A percentile compares a stretch with the other conserved stretches of the same genome.
Evolutionary conservation across 2,329 filamentous ascomycete species (phyloP).

Genomic region (Fusarium udum): DNA sequence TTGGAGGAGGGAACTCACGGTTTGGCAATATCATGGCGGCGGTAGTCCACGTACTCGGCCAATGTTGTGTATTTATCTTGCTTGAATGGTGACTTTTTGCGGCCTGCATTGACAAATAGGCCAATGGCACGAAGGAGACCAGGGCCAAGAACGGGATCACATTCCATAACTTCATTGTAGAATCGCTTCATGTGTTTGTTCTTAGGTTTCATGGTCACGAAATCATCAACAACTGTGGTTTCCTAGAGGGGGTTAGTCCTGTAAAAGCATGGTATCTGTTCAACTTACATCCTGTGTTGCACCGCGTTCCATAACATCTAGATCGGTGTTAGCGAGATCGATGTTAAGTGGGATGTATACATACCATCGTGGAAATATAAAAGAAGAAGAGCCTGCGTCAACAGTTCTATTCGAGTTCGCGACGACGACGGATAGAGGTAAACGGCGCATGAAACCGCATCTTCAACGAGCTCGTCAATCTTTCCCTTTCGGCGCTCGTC

Average conservation of each 20-base stretch:
- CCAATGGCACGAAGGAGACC: neutral
- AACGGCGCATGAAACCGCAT: slow-evolving; percentile 8
- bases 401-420: slow-evolving; percentile 1
- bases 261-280: accelerated
- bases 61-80: slow-evolving; percentile 9
- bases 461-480: slow-evolving; percentile 23
- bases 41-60: slow-evolving; percentile 8
- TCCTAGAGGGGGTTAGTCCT: neutral
- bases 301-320: slow-evolving; percentile 21
- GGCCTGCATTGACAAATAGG: slow-evolving; percentile 9
- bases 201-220: slow-evolving; percentile 9
- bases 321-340: neutral
- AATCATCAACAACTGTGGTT: slow-evolving; percentile 14
- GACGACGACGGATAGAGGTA: slow-evolving; percentile 22
- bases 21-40: slow-evolving; percentile 12
- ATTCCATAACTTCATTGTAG: neutral
- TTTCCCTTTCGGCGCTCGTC: slow-evolving; percentile 18
- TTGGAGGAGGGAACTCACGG: neutral
- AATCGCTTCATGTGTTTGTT: slow-evolving; percentile 11
- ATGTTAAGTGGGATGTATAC: accelerated
- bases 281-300: slow-evolving; percentile 10
- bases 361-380: slow-evolving; percentile 21
- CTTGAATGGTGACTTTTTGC: slow-evolving; percentile 15
- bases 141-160: slow-evolving; percentile 9
- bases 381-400: slow-evolving; percentile 15